Conservation (phyloP, 768 basidiomycete genomes). For the Amanita pseudoporphyria region DNA sequence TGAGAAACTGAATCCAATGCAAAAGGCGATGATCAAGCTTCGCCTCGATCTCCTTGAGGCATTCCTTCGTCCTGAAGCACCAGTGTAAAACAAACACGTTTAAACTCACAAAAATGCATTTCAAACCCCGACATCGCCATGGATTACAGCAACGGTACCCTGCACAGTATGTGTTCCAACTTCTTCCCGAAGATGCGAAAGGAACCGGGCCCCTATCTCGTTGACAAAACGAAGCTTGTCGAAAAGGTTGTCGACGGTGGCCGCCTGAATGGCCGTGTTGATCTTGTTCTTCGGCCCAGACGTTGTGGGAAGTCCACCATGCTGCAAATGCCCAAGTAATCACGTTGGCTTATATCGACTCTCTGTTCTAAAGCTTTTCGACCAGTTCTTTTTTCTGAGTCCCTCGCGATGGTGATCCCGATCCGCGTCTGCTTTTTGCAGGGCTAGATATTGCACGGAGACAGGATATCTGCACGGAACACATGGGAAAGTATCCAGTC, state of each 20-base stretch:
- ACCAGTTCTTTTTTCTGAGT: constrained; percentile 12
- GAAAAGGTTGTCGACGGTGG: constrained; percentile 9
- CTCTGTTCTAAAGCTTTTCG: constrained; percentile 5
- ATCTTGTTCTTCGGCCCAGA: constrained; percentile 12
- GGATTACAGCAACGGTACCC: too few relatives aligned
- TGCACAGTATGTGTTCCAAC: too few relatives aligned
- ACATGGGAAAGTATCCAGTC: too few relatives aligned
- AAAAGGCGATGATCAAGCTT: constrained; percentile 32
- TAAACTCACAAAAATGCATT: too few relatives aligned
- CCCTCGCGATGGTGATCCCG: constrained; percentile 8
- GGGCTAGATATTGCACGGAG: constrained; percentile 12
- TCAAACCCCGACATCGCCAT: too few relatives aligned
- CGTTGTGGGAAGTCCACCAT: too few relatives aligned
- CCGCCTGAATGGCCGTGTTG: constrained; percentile 4
- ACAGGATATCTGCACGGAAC: too few relatives aligned
- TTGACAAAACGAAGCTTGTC: too few relatives aligned
- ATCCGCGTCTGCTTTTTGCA: constrained; percentile 8
- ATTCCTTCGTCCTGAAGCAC: constrained; percentile 23
- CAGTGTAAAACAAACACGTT: too few relatives aligned
- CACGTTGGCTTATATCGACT: constrained; percentile 2
- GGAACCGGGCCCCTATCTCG: constrained; percentile 9
- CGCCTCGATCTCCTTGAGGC: constrained; percentile 35
- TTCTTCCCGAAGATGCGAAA: constrained; percentile 8
- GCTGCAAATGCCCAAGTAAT: too few relatives aligned
- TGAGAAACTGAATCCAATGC: constrained; percentile 29